Percentiles rank a stretch among this genome's conserved stretches.
phyloP scores from a whole-genome alignment of 2,329 filamentous ascomycete species.

The Rasamsonia emersonii region DNA sequence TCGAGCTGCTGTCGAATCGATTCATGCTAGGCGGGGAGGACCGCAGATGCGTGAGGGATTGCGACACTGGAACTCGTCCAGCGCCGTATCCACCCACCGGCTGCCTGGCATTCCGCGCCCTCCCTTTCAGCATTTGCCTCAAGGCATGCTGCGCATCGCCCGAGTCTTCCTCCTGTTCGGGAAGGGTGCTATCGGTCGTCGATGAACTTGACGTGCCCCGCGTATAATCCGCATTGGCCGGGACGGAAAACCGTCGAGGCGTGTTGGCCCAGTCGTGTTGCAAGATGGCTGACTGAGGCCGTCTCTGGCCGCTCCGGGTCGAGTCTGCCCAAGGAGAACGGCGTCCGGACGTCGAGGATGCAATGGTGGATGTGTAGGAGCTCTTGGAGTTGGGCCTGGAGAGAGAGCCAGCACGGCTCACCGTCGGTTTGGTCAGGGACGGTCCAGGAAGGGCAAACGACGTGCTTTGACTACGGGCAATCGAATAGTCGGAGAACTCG shows the following conservation, averaged over 20 bases:
- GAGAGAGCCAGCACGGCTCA: slow-evolving; percentile 26
- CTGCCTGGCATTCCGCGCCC: slow-evolving; percentile 18
- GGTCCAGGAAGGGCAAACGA: slow-evolving; percentile 32
- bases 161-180: slow-evolving; percentile 19
- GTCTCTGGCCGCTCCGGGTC: slow-evolving; percentile 16
- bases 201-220: slow-evolving; percentile 22
- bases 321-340: slow-evolving; percentile 34
- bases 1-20: slow-evolving; percentile 28
- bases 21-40: slow-evolving; percentile 36
- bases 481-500: slow-evolving; percentile 32
- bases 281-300: slow-evolving; percentile 15
- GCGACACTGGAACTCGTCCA: slow-evolving; percentile 21
- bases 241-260: slow-evolving; percentile 25
- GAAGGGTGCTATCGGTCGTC: slow-evolving; percentile 14
- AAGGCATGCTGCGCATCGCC: slow-evolving; percentile 40
- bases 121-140: slow-evolving; percentile 35
- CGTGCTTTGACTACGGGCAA: slow-evolving; percentile 27
- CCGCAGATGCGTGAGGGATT: slow-evolving; percentile 27
- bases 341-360: slow-evolving; percentile 32
- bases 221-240: slow-evolving; percentile 23
- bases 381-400: slow-evolving; percentile 36
- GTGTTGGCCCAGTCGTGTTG: slow-evolving; percentile 23
- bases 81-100: slow-evolving; percentile 21
- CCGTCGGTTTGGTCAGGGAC: slow-evolving; percentile 16
- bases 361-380: slow-evolving; percentile 34